Conservation (phyloP, 192 early-diverging fungal species). For the Gamsiella multidivaricata region DNA sequence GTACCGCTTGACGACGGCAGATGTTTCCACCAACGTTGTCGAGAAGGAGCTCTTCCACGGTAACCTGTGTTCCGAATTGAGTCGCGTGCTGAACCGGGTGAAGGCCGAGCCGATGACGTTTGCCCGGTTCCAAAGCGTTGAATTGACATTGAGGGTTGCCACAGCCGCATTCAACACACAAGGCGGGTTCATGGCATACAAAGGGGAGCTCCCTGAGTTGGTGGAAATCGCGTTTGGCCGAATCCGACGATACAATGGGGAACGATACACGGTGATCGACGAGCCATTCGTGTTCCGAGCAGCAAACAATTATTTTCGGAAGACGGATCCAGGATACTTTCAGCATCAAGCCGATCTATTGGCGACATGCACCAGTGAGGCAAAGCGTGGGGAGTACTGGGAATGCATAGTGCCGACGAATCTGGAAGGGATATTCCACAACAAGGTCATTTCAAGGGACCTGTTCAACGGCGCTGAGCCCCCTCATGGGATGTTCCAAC, state of each 20-base stretch:
- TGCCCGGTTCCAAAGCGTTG: conserved; percentile 7
- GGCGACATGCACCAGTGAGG: neutral
- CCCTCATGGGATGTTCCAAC: conserved; percentile 13
- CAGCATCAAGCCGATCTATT: neutral
- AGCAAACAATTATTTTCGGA: conserved; percentile 19
- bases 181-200: conserved; percentile 18
- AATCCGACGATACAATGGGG: conserved; percentile 5
- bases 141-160: conserved; percentile 10
- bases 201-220: conserved; percentile 18
- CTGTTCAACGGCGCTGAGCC: neutral
- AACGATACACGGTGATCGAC: conserved; percentile 7
- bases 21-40: neutral
- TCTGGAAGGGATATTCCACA: conserved; percentile 9
- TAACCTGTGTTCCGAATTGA: conserved; percentile 13
- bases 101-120: neutral
- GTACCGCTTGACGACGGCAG: conserved; percentile 14
- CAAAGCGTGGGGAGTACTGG: conserved; percentile 5
- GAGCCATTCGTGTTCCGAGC: conserved; percentile 24
- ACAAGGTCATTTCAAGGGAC: conserved; percentile 2
- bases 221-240: conserved; percentile 20
- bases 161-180: conserved; percentile 14
- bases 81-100: conserved; percentile 5
- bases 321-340: conserved; percentile 4
- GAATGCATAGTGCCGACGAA: conserved; percentile 7
- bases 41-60: conserved; percentile 13